These are phyloP conservation scores for Narthecium ossifragum DNA, from an alignment of 106 monocot genomes.

Conservation along the genomic window DNA sequence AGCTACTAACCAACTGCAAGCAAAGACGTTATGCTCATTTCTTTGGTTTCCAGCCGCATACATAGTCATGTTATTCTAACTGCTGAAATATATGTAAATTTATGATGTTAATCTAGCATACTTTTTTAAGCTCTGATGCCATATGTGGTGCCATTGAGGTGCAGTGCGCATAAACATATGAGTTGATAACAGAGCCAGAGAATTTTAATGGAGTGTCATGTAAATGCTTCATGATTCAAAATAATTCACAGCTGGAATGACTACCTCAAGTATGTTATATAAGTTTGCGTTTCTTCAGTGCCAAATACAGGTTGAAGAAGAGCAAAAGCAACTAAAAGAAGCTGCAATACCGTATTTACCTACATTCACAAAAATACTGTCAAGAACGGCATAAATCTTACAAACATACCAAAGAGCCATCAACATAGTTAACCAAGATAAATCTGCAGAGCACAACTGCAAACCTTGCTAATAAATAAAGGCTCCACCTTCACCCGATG, in stretches of 20 bases:
- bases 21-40: background rate
- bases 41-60: too few species aligned
- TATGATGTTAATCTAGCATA: too few species aligned
- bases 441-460: constrained; percentile 2
- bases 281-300: constrained; percentile 45
- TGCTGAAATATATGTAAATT: too few species aligned
- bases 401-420: background rate
- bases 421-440: background rate
- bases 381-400: background rate
- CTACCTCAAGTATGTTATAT: constrained; percentile 82
- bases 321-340: constrained; percentile 77
- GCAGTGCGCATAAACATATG: too few species aligned
- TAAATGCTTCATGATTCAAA: too few species aligned
- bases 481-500: constrained; percentile 75
- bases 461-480: constrained; percentile 94
- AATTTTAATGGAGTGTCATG: too few species aligned
- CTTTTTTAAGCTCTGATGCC: too few species aligned
- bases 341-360: constrained; percentile 87
- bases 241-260: too few species aligned
- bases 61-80: too few species aligned
- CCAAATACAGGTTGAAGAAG: constrained; percentile 95
- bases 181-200: too few species aligned
- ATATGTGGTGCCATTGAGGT: too few species aligned
- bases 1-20: constrained; percentile 60
- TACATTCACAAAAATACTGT: constrained; percentile 29